These are phyloP conservation scores for Sphagnurus paluster DNA, from an alignment of 1,284 basidiomycete species.

Conservation along the genomic window DNA sequence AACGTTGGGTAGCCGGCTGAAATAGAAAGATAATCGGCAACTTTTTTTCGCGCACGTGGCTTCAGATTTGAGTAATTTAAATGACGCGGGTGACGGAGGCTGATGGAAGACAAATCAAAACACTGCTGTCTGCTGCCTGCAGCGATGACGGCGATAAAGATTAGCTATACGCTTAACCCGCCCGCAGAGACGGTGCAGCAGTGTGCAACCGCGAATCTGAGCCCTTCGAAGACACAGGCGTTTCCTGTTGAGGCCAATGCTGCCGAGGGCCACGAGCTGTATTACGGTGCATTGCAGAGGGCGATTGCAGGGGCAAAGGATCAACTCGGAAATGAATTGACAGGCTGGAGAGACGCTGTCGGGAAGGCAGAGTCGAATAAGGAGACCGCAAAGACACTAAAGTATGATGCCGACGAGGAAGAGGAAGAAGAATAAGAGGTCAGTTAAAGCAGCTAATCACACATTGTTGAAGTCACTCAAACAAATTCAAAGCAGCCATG, in stretches of 20 bases:
- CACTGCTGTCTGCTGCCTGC: slow-evolving; percentile 24
- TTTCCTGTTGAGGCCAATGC: slow-evolving; percentile 33
- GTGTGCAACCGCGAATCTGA: slow-evolving; percentile 25
- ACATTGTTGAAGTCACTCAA: too few relatives aligned
- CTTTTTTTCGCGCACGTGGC: slow-evolving; percentile 19
- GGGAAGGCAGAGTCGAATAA: slow-evolving; percentile 58
- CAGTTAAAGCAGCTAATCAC: slow-evolving; percentile 5
- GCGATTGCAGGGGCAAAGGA: slow-evolving; percentile 53
- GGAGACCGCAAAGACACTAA: slow-evolving; percentile 42
- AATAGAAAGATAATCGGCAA: slow-evolving; percentile 12
- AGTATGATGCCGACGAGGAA: slow-evolving; percentile 39
- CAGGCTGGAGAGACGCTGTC: slow-evolving; percentile 68
- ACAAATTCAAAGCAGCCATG: too few relatives aligned
- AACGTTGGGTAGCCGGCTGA: slow-evolving; percentile 2
- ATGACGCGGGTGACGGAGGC: slow-evolving; percentile 14
- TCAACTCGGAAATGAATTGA: slow-evolving; percentile 61
- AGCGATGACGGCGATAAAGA: slow-evolving; percentile 40
- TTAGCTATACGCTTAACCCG: slow-evolving; percentile 51
- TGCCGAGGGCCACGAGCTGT: slow-evolving; percentile 34
- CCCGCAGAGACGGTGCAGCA: slow-evolving; percentile 33
- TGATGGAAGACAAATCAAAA: slow-evolving; percentile 23
- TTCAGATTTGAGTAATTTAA: too few relatives aligned
- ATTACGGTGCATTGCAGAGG: slow-evolving; percentile 51
- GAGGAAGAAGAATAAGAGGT: slow-evolving; percentile 33
- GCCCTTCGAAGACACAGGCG: slow-evolving; percentile 32